Percentiles rank a stretch among this genome's conserved stretches.
These are phyloP conservation scores for Rhodamnia argentea DNA, from an alignment of 345 rosid genomes.

Conservation along the genomic window DNA sequence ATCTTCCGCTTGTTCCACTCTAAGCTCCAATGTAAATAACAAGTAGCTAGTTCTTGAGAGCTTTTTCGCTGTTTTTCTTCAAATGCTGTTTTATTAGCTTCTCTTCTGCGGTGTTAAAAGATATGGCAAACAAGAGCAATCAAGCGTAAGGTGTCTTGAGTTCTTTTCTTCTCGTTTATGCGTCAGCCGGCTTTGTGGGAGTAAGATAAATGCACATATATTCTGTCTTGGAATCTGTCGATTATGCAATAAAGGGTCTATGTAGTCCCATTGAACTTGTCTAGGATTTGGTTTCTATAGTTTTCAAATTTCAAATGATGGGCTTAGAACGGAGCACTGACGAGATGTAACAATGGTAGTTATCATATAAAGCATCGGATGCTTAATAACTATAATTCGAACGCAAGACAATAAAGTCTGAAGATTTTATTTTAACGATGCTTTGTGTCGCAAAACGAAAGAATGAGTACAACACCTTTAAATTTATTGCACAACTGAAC, in stretches of 20 bases:
- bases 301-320: neutral
- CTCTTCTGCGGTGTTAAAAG: neutral
- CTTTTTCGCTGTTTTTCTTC: neutral
- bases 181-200: neutral
- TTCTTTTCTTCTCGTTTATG: neutral
- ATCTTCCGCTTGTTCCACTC: constrained; percentile 4
- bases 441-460: neutral
- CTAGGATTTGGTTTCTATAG: neutral
- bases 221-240: neutral
- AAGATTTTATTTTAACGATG: no score
- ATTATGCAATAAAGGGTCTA: neutral
- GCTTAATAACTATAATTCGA: neutral
- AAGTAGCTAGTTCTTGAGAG: neutral
- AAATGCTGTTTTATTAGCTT: neutral
- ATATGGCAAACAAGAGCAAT: neutral
- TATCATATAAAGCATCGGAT: neutral
- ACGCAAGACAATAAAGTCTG: neutral
- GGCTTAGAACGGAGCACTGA: neutral
- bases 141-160: neutral
- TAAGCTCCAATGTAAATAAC: constrained; percentile 2
- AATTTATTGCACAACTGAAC: neutral
- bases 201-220: neutral
- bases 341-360: neutral
- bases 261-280: neutral
- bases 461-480: no score